Percentiles rank a stretch among this genome's conserved stretches.
These are phyloP conservation scores for Phytophthora foliorum DNA, from an alignment of 352 stramenopile species.

Conservation along the genomic window DNA sequence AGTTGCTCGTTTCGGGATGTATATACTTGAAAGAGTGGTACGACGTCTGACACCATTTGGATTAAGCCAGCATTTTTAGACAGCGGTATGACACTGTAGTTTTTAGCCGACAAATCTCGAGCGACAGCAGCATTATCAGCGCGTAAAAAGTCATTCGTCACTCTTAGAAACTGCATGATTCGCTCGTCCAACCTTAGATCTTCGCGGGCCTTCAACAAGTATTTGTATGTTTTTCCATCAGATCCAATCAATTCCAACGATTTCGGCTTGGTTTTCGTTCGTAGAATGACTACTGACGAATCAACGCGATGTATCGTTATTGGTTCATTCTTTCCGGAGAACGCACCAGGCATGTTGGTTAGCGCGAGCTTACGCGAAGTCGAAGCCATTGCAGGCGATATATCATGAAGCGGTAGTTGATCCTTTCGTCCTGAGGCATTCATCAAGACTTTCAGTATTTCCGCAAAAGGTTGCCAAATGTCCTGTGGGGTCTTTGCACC, in stretches of 20 bases:
- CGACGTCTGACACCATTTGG: slow-evolving; percentile 86
- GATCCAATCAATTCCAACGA: slow-evolving; percentile 81
- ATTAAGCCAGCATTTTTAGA: slow-evolving; percentile 86
- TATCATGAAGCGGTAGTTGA: slow-evolving; percentile 69
- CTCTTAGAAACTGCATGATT: slow-evolving; percentile 91
- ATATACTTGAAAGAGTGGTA: slow-evolving; percentile 87
- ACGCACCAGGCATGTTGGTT: slow-evolving; percentile 70
- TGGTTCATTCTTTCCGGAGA: slow-evolving; percentile 32
- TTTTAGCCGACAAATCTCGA: slow-evolving; percentile 60
- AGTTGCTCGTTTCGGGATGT: slow-evolving; percentile 55
- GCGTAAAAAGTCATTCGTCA: slow-evolving; percentile 78
- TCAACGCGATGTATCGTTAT: slow-evolving; percentile 53
- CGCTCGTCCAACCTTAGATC: slow-evolving; percentile 91
- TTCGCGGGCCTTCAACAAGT: slow-evolving; percentile 89
- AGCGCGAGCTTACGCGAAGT: slow-evolving; percentile 46
- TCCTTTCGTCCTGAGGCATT: slow-evolving; percentile 55
- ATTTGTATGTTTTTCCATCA: slow-evolving; percentile 77
- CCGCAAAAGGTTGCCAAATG: slow-evolving; percentile 79
- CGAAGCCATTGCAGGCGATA: slow-evolving; percentile 71
- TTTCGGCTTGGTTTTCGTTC: slow-evolving; percentile 91
- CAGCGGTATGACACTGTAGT: slow-evolving; percentile 86
- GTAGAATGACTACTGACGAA: slow-evolving; percentile 60
- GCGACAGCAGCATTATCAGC: slow-evolving; percentile 50
- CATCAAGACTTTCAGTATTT: slow-evolving; percentile 73
- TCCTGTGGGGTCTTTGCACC: slow-evolving; percentile 26